Evolutionary conservation across 2,329 filamentous ascomycete species (phyloP).

Genomic region (Lecanoromycetidae sp.): DNA sequence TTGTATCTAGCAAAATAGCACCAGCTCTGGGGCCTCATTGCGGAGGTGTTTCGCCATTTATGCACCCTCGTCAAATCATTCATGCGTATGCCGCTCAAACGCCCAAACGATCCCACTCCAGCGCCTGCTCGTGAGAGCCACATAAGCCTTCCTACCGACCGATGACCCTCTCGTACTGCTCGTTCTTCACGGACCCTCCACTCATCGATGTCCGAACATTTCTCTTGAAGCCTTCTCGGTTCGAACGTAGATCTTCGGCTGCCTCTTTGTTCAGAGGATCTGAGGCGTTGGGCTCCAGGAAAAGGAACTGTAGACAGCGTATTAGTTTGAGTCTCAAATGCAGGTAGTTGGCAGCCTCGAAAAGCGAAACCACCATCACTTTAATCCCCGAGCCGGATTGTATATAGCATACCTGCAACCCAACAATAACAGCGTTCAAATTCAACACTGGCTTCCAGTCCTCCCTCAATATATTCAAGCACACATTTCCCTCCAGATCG

Average conservation of each 20-base stretch:
- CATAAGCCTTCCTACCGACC: slow-evolving; percentile 37
- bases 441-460: slow-evolving; percentile 99
- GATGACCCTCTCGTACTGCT: slow-evolving; percentile 66
- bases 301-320: slow-evolving; percentile 58
- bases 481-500: slow-evolving; percentile 93
- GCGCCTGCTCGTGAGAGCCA: neutral
- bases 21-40: no score
- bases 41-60: no score
- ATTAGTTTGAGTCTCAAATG: no score
- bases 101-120: slow-evolving; percentile 1
- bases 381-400: neutral
- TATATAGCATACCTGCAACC: slow-evolving; percentile 67
- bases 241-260: slow-evolving; percentile 76
- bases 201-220: slow-evolving; percentile 78
- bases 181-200: slow-evolving; percentile 62
- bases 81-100: slow-evolving; percentile 11
- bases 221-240: slow-evolving; percentile 78
- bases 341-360: slow-evolving; percentile 13
- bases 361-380: neutral
- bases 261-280: slow-evolving; percentile 99
- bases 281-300: slow-evolving; percentile 91
- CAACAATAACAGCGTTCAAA: slow-evolving; percentile 90
- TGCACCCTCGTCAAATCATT: neutral
- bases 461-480: slow-evolving; percentile 90
- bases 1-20: neutral